phyloP scores from a whole-genome alignment of 148 eudicot genomes.

The Pharnaceum exiguum region DNA sequence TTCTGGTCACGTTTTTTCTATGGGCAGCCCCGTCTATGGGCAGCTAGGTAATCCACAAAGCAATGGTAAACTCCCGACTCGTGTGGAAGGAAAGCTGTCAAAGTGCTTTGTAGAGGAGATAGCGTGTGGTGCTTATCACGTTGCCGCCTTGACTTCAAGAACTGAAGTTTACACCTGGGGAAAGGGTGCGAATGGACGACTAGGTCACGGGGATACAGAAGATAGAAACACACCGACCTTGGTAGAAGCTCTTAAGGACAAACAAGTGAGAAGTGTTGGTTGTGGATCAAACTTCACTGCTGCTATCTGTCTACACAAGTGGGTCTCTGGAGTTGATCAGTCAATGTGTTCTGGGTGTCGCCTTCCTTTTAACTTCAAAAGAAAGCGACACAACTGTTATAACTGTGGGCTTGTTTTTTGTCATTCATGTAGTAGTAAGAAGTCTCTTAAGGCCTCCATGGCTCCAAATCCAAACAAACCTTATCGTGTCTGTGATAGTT shows the following conservation, averaged over 20 bases:
- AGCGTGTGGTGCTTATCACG: conserved; percentile 94
- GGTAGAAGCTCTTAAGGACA: conserved; percentile 87
- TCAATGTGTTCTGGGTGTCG: conserved; percentile 98
- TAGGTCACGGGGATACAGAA: conserved; percentile 92
- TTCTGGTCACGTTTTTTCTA: conserved; percentile 83
- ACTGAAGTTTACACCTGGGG: conserved; percentile 99
- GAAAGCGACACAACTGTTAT: conserved; percentile 96
- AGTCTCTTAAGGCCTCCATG: conserved; percentile 91
- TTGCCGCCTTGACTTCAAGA: conserved; percentile 82
- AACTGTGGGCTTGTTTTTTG: conserved; percentile 96
- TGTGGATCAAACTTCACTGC: conserved; percentile 96
- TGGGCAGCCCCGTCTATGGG: conserved; percentile 96
- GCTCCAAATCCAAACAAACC: conserved; percentile 96
- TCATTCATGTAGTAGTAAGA: conserved; percentile 96
- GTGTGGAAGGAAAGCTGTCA: conserved; percentile 76
- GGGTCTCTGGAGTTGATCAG: conserved; percentile 98
- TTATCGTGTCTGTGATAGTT: conserved; percentile 94
- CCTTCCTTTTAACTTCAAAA: conserved; percentile 86
- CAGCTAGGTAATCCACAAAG: conserved; percentile 87
- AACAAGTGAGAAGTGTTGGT: conserved; percentile 89
- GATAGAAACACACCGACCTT: conserved; percentile 73
- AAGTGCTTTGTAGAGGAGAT: conserved; percentile 89
- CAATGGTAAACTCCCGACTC: conserved; percentile 77
- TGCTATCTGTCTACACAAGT: conserved; percentile 93
- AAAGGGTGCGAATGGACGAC: conserved; percentile 88